Evolutionary conservation across 2,329 filamentous ascomycete species (phyloP), one percentile per base, ranked within the genome.

Genomic region (Tothia fuscella): DNA sequence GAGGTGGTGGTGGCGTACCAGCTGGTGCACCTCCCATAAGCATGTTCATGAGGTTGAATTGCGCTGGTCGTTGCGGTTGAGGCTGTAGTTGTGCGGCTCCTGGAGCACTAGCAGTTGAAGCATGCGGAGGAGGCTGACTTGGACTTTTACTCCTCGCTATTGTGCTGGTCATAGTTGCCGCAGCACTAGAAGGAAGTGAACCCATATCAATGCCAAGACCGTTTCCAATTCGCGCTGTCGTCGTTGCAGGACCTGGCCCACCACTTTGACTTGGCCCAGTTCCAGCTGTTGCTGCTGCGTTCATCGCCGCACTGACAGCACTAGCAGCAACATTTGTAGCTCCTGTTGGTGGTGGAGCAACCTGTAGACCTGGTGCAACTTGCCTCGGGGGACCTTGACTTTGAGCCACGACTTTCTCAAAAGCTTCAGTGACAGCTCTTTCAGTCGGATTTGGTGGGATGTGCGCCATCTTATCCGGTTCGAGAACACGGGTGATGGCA

Each of bases 311-410:
- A 13, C 28, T 37, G 21, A 25, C 35, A n/a, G 28, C 20, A 3
- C 17, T 12, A 10, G 35, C 25, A 4, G 35, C 28, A 17, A 25
- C 14, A 26, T 6, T 19, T n/a, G n/a, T n/a, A n/a, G n/a, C n/a
- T n/a, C n/a, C n/a, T n/a, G n/a, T n/a, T 29, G 26, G 9, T 29
- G 9, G 26, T 17, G 37, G 37, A 24, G 37, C 16, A 12, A 12
- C 25, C 31, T 40, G 37, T 2, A 17, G 37, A 6, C 20, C 22
- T 12, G 37, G 17, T 21, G 37, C 37, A 20, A 17, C 22, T 19
- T 42, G 39, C n/a, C 41, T 36, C 21, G 41, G 41, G 24, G 41
- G 41, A 17, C 41, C 41, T 28, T 41, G 35, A 40, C 25, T 39
- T 20, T 44, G 42, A 5, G 19, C 26, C 19, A 44, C 7, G n/a